These are phyloP conservation scores for Jimgerdemannia lactiflua DNA, from an alignment of 192 early-diverging fungal genomes.

Conservation along the genomic window DNA sequence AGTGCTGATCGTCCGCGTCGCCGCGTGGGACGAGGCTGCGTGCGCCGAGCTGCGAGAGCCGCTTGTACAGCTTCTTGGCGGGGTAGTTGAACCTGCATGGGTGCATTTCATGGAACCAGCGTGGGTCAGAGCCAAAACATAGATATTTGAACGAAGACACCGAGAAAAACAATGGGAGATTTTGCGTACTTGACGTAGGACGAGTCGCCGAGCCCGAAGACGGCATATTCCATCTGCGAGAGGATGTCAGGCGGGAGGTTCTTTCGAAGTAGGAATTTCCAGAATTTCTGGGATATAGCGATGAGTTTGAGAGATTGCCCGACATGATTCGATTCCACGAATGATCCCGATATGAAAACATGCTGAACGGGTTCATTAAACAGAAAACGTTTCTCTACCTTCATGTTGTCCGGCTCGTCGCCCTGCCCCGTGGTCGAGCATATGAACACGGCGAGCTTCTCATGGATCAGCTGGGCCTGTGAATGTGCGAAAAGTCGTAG, in stretches of 20 bases:
- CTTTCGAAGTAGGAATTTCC: constrained; percentile 89
- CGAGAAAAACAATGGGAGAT: not conserved
- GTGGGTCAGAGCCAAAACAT: no score
- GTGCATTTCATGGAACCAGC: not conserved
- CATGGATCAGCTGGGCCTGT: constrained; percentile 55
- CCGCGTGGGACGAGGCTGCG: constrained; percentile 62
- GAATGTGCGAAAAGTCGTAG: not conserved
- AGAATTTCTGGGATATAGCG: constrained; percentile 57
- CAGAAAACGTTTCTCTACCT: constrained; percentile 29
- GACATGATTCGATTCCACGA: constrained; percentile 6
- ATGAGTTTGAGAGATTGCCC: not conserved
- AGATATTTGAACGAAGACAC: not conserved
- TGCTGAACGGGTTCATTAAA: not conserved
- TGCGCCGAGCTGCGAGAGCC: constrained; percentile 86
- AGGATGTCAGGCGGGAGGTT: constrained; percentile 65
- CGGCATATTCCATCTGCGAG: constrained; percentile 68
- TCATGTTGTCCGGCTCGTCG: constrained; percentile 90
- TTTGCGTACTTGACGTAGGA: constrained; percentile 75
- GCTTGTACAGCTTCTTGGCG: constrained; percentile 85
- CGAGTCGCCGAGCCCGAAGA: constrained; percentile 96
- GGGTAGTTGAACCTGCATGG: constrained; percentile 83
- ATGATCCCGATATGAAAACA: no score
- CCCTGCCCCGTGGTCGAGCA: constrained; percentile 96
- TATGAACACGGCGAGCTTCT: constrained; percentile 73
- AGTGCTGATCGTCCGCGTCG: constrained; percentile 96